Base-by-base conservation (phyloP, 495 filamentous ascomycete species). In the Penicillium roqueforti region DNA sequence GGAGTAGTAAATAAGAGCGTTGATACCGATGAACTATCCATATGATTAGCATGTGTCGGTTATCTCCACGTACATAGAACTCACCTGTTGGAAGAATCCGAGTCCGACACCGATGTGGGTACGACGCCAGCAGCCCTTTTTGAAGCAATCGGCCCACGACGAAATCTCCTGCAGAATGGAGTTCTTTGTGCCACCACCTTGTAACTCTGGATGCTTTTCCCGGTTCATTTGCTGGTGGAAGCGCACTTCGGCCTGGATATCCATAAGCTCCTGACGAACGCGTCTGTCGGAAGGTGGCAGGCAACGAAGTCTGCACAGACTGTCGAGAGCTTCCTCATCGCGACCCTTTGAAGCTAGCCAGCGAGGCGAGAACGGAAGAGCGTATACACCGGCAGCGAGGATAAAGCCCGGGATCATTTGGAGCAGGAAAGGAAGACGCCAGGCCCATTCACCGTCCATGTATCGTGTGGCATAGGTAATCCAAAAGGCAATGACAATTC, bases 401-500 rank as follows among this genome's bases (percentile, higher is more conserved):
- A 80, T 51, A 32, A 78, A 67, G 3, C 73, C 76, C 9, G 78
- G 78, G 16, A 78, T 59, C 60, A 80, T 68, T 54, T 81, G 78
- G 19, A 80, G 58, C 14, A 79, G 53, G 57, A 81, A 79, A 4
- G 78, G 78, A 2, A 80, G 58, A 37, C 76, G 63, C 76, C 76
- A 79, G 10, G 75, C 59, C 75, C 76, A 77, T 65, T 80, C 71
- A 2, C 75, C 71, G 4, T 60, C 63, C 65, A 81, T 83, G 53
- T 69, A 81, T 18, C 70, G 66, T 11, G 79, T 81, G 13, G 77
- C 79, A 49, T 80, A 83, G 9, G 81, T 81, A 36, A 80, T 79
- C 77, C 79, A 83, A 61, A 74, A 83, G 1, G 79, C 74, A 23
- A 82, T 67, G 20, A 80, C 76, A 48, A 80, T 81, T 4, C 80